Evolutionary conservation across 2,329 filamentous ascomycete species (phyloP).

Genomic region (Claviceps paspali): DNA sequence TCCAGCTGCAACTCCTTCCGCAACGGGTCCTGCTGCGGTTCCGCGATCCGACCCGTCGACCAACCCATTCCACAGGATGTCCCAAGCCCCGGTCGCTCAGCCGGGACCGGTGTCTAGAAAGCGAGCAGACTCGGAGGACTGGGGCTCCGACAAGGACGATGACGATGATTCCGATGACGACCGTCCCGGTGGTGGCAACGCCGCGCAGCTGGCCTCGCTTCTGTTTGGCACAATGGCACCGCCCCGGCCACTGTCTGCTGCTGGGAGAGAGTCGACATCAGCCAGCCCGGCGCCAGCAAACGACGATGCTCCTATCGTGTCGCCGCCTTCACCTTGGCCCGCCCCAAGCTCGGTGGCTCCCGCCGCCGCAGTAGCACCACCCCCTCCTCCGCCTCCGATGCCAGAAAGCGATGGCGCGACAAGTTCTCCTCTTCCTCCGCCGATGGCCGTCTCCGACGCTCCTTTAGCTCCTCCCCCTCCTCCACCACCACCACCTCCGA

Average conservation of each 20-base stretch:
- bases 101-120: conserved; percentile 38
- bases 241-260: conserved; percentile 71
- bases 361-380: conserved; percentile 7
- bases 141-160: conserved; percentile 60
- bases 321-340: conserved; percentile 21
- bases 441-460: conserved; percentile 14
- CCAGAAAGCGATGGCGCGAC: conserved; percentile 12
- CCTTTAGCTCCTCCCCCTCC: conserved; percentile 13
- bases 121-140: conserved; percentile 50
- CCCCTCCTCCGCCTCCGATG: conserved; percentile 16
- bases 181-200: conserved; percentile 63
- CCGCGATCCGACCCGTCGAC: conserved; percentile 51
- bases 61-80: conserved; percentile 88
- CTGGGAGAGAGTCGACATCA: conserved; percentile 49
- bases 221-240: conserved; percentile 96
- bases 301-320: conserved; percentile 25
- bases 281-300: conserved; percentile 22
- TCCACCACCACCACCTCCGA: conserved; percentile 15
- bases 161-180: conserved; percentile 64
- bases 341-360: conserved; percentile 14
- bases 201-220: conserved; percentile 85
- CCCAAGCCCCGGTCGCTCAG: conserved; percentile 38
- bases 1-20: background rate
- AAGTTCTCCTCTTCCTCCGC: conserved; percentile 14
- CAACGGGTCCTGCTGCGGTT: conserved; percentile 15